Evolutionary conservation across 2,329 filamentous ascomycete genomes (phyloP).

Genomic region (Claviceps quebecensis): DNA sequence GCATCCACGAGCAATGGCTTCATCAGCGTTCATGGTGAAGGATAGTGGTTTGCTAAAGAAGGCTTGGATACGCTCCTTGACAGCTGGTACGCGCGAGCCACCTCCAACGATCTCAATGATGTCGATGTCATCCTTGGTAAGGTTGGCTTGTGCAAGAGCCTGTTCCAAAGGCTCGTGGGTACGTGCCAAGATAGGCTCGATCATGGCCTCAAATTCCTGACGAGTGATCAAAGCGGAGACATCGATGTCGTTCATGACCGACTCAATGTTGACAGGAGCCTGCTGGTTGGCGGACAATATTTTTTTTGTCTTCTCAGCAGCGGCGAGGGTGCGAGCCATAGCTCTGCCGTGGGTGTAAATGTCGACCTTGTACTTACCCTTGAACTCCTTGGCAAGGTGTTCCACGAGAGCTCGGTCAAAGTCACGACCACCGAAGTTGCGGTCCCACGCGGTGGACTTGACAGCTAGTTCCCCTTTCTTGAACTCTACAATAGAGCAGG

Average conservation of each 20-base stretch:
- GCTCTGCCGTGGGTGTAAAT: constrained; percentile 85
- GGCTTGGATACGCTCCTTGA: constrained; percentile 78
- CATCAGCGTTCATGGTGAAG: constrained; percentile 96
- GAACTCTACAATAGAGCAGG: constrained; percentile 87
- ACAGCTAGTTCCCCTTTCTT: constrained; percentile 91
- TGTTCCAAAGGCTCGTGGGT: constrained; percentile 68
- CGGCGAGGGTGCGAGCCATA: constrained; percentile 69
- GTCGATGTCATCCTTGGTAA: constrained; percentile 86
- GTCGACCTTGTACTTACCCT: constrained; percentile 95
- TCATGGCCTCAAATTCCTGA: constrained; percentile 83
- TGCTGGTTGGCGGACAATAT: constrained; percentile 88
- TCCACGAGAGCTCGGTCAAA: constrained; percentile 92
- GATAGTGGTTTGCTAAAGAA: constrained; percentile 91
- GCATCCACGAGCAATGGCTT: constrained; percentile 88
- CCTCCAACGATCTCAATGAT: constrained; percentile 86
- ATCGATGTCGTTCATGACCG: constrained; percentile 95
- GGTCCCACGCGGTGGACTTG: constrained; percentile 83
- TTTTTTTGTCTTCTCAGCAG: constrained; percentile 97
- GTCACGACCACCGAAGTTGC: constrained; percentile 93
- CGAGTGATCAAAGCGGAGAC: constrained; percentile 80
- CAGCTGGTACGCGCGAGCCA: constrained; percentile 78
- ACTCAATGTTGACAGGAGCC: constrained; percentile 92
- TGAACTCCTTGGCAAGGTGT: constrained; percentile 91
- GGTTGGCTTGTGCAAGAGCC: constrained; percentile 83
- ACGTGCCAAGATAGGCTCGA: constrained; percentile 68